phyloP scores from a whole-genome alignment of 2,329 filamentous ascomycete species.

The Pleomassaria siparia region DNA sequence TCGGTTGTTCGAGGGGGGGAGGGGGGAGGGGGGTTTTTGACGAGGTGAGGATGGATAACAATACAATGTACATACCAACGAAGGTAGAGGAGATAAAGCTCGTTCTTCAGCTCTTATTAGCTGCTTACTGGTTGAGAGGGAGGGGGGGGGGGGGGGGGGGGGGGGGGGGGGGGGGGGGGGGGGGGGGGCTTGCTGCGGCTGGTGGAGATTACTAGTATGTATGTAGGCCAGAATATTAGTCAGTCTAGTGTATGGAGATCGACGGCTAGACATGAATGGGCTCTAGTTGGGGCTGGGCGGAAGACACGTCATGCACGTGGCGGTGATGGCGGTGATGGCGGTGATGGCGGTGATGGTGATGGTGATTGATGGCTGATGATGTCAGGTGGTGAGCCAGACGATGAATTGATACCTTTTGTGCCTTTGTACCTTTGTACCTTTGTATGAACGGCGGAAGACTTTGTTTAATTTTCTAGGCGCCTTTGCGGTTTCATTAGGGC shows the following conservation, averaged over 20 bases:
- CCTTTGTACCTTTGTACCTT: no score
- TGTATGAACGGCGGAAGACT: no score
- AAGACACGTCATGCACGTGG: constrained; percentile 31
- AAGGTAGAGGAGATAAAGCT: no score
- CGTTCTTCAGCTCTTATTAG: no score
- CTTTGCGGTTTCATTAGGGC: no score
- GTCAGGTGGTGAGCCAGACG: no score
- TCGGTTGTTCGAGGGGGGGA: background rate
- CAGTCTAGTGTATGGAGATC: constrained; percentile 16
- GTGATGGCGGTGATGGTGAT: background rate
- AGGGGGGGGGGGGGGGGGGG: constrained; percentile 1
- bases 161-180: background rate
- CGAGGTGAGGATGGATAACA: background rate
- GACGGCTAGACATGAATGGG: no score
- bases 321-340: constrained; percentile 25
- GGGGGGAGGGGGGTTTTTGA: background rate
- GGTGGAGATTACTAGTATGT: background rate
- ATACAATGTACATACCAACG: no score
- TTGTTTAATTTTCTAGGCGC: no score
- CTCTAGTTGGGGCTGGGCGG: constrained; percentile 3
- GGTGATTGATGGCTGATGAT: background rate
- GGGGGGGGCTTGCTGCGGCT: constrained; percentile 3
- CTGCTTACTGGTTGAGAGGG: no score
- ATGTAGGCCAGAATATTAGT: constrained; percentile 5
- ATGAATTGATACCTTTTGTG: no score